phyloP scores from a whole-genome alignment of 176 grass and related monocot genomes.

The Otatea glauca region DNA sequence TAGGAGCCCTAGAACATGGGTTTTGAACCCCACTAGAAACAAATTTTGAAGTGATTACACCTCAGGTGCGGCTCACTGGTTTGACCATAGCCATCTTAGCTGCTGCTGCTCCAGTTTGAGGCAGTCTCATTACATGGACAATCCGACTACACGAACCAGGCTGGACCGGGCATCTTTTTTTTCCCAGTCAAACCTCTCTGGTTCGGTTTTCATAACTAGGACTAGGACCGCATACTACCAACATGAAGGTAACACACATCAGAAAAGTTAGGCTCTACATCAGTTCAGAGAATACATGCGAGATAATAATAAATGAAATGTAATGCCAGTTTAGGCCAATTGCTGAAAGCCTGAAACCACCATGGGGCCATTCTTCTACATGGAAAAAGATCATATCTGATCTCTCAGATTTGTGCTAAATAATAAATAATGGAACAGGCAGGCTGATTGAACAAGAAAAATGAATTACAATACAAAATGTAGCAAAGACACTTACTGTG shows the following conservation, averaged over 20 bases:
- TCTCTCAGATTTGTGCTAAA: background rate
- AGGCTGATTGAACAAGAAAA: slow-evolving; percentile 25
- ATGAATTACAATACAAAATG: slow-evolving; percentile 16
- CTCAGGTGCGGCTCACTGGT: background rate
- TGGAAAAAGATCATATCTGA: background rate
- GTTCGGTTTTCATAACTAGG: slow-evolving; percentile 17
- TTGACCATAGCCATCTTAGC: background rate
- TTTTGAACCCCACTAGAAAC: background rate
- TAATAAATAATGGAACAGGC: background rate
- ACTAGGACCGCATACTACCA: background rate
- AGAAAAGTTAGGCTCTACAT: slow-evolving; percentile 17
- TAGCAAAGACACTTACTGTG: slow-evolving; percentile 69
- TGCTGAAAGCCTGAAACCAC: background rate
- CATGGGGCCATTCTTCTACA: slow-evolving; percentile 22
- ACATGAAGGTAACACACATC: slow-evolving; percentile 5
- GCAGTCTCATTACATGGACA: background rate
- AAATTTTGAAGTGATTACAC: background rate
- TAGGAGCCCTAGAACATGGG: background rate
- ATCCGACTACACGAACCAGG: background rate
- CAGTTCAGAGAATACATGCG: background rate
- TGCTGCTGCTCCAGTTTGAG: background rate
- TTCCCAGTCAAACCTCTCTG: background rate
- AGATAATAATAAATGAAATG: slow-evolving; percentile 27
- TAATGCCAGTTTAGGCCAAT: slow-evolving; percentile 16
- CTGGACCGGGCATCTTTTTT: background rate